phyloP scores from a whole-genome alignment of 2,329 filamentous ascomycete species.

The Fusarium devonianum region DNA sequence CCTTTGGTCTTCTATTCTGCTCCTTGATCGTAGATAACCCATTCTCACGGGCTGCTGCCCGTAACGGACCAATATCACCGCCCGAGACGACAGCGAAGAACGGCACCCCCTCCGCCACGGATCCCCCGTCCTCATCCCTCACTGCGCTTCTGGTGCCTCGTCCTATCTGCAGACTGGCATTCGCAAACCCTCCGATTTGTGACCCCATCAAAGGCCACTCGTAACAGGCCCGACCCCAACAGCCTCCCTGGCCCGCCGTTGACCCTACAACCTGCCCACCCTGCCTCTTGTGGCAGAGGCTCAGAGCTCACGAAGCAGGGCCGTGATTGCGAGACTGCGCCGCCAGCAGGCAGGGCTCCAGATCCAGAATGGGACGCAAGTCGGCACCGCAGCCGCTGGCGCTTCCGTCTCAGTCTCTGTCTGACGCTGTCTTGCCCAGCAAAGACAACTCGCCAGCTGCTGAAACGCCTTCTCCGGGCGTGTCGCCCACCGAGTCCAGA shows the following conservation, averaged over 20 bases:
- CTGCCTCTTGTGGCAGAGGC: slow-evolving; percentile 29
- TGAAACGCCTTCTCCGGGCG: slow-evolving; percentile 43
- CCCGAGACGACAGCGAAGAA: no score
- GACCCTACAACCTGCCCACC: slow-evolving; percentile 31
- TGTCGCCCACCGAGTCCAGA: slow-evolving; percentile 48
- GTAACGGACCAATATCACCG: no score
- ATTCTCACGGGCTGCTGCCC: no score
- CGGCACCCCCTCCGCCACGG: no score
- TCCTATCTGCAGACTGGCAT: no score
- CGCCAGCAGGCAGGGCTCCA: slow-evolving; percentile 39
- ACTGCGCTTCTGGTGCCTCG: slow-evolving; percentile 4
- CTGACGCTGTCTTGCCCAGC: slow-evolving; percentile 48
- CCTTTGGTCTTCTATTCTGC: no score
- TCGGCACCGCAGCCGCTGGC: slow-evolving; percentile 65
- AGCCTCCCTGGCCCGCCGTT: slow-evolving; percentile 32
- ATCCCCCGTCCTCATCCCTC: no score
- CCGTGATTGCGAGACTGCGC: slow-evolving; percentile 37
- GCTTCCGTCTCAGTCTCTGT: slow-evolving; percentile 45
- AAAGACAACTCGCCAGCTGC: slow-evolving; percentile 42
- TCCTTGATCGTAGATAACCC: no score
- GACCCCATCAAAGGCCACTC: slow-evolving; percentile 18
- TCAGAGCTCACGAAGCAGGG: slow-evolving; percentile 35
- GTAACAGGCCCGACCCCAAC: slow-evolving; percentile 20
- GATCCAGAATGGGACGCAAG: slow-evolving; percentile 62
- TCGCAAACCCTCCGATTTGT: background rate